Percentiles rank a stretch among this genome's conserved stretches.
Evolutionary conservation across 75 land plant species (phyloP).

Genomic region (Sequoia sempervirens): DNA sequence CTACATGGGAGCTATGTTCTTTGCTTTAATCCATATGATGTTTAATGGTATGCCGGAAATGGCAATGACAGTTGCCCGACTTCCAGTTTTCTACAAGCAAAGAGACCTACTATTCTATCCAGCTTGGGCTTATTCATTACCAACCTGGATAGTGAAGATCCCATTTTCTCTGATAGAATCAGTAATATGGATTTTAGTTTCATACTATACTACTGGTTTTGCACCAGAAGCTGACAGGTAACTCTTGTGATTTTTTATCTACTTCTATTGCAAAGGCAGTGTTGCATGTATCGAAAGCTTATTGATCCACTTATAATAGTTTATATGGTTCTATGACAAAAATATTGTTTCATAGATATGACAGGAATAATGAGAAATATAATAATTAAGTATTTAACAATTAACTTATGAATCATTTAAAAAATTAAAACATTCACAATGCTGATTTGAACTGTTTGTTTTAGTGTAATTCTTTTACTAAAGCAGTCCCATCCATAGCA

Average conservation of each 20-base stretch:
- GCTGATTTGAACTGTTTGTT: neutral
- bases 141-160: slow-evolving; percentile 22
- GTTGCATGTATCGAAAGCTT: neutral
- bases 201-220: slow-evolving; percentile 49
- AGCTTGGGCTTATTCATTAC: slow-evolving; percentile 46
- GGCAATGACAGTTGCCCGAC: slow-evolving; percentile 27
- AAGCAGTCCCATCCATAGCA: neutral
- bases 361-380: neutral
- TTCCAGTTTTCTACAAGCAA: slow-evolving; percentile 54
- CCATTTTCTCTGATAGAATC: slow-evolving; percentile 40
- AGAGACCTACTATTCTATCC: slow-evolving; percentile 44
- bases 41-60: slow-evolving; percentile 46
- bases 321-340: neutral
- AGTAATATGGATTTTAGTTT: slow-evolving; percentile 25
- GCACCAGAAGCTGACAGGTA: slow-evolving; percentile 37
- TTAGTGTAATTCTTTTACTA: neutral
- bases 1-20: slow-evolving; percentile 41
- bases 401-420: neutral
- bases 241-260: neutral
- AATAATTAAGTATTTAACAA: neutral
- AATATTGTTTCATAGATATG: neutral
- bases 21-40: slow-evolving; percentile 30
- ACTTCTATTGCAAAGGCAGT: neutral
- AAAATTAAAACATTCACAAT: neutral
- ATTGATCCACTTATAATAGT: neutral